phyloP scores from a whole-genome alignment of 2,329 filamentous ascomycete genomes.

The Fusarium lateritium region DNA sequence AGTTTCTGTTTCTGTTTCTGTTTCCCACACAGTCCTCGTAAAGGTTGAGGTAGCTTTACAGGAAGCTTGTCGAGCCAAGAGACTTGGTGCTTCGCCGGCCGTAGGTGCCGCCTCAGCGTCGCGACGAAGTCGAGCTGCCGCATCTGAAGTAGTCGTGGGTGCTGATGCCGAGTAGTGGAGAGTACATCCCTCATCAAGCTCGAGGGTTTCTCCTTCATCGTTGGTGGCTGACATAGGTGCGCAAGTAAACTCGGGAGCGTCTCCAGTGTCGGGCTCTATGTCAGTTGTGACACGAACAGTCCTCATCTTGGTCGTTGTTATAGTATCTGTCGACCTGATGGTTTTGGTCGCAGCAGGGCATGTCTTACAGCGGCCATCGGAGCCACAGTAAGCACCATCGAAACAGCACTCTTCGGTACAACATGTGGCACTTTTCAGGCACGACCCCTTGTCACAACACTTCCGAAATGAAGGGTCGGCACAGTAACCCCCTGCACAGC shows the following conservation, averaged over 20 bases:
- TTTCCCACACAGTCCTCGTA: conserved; percentile 2
- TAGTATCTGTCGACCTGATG: conserved; percentile 8
- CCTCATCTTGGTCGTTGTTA: conserved; percentile 14
- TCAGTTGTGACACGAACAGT: conserved; percentile 13
- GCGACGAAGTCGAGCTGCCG: conserved; percentile 5
- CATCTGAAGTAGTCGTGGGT: background rate
- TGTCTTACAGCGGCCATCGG: conserved; percentile 9
- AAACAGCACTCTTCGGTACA: conserved; percentile 20
- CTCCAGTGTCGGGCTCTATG: conserved; percentile 15
- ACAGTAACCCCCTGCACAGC: conserved; percentile 1
- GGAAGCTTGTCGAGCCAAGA: background rate
- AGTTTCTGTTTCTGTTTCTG: background rate
- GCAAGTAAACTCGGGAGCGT: conserved; percentile 13
- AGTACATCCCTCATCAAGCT: conserved; percentile 10
- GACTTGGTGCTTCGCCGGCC: rapidly evolving
- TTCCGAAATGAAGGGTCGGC: conserved; percentile 4
- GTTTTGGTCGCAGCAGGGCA: conserved; percentile 11
- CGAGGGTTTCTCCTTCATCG: background rate
- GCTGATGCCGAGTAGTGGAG: conserved; percentile 9
- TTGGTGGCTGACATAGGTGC: conserved; percentile 23
- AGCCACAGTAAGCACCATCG: conserved; percentile 5
- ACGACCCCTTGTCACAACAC: conserved; percentile 1
- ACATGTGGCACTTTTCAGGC: conserved; percentile 11
- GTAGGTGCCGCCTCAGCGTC: background rate
- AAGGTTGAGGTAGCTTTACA: background rate